phyloP scores from a whole-genome alignment of 2,329 filamentous ascomycete species.

The Diplodia corticola region DNA sequence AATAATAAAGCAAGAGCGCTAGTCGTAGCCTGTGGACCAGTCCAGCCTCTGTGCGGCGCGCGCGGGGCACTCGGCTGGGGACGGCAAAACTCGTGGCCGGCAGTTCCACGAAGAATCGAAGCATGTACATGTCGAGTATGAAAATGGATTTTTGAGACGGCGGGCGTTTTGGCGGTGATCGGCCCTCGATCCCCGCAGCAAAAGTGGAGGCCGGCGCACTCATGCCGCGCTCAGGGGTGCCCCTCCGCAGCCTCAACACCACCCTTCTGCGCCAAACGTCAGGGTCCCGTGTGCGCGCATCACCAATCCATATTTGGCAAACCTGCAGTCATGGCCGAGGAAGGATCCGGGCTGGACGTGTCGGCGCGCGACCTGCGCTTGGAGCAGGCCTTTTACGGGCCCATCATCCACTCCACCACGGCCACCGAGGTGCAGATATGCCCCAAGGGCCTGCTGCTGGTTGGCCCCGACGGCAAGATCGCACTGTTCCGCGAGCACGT shows the following conservation, averaged over 20 bases:
- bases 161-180: neutral
- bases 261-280: neutral
- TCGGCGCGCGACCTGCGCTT: slow-evolving; percentile 21
- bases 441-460: slow-evolving; percentile 16
- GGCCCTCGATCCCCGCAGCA: slow-evolving; percentile 9
- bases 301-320: neutral
- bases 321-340: slow-evolving; percentile 10
- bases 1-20: neutral
- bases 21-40: neutral
- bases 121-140: neutral
- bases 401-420: slow-evolving; percentile 22
- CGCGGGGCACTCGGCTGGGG: neutral
- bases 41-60: too few species aligned
- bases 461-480: slow-evolving; percentile 20
- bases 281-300: neutral
- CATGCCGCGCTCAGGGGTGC: slow-evolving; percentile 20
- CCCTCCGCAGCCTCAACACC: slow-evolving; percentile 11
- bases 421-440: slow-evolving; percentile 19
- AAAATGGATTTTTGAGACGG: neutral
- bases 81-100: neutral
- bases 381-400: slow-evolving; percentile 20
- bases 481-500: slow-evolving; percentile 20
- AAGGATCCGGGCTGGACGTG: slow-evolving; percentile 4
- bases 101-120: neutral
- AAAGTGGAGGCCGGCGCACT: slow-evolving; percentile 16